A percentile compares a stretch with the other conserved stretches of the same genome.
Evolutionary conservation across 73 alveolate species (phyloP).

Genomic region (Paramecium pentaurelia): DNA sequence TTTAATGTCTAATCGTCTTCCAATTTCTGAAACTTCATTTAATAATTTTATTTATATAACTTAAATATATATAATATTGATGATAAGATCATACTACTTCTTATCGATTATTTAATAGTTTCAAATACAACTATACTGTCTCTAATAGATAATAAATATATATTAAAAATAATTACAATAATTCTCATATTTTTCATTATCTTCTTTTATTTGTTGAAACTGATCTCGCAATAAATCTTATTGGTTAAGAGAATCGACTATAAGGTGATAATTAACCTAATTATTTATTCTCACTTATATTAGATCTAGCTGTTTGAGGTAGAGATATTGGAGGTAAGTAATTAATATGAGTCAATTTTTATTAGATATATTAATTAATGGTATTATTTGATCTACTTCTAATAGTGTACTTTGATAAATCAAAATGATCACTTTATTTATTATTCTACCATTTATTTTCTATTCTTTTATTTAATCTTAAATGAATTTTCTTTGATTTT

Average conservation of each 20-base stretch:
- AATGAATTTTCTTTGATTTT: background rate
- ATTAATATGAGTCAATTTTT: background rate
- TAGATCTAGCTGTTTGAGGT: background rate
- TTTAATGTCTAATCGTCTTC: conserved; percentile 16
- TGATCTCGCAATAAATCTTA: background rate
- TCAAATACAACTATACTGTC: background rate
- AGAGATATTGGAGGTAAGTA: background rate
- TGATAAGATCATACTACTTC: background rate
- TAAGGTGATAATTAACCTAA: background rate
- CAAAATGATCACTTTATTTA: background rate
- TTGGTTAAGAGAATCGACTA: background rate
- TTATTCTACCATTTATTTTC: background rate
- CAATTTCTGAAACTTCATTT: background rate
- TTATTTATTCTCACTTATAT: background rate
- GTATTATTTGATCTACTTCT: conserved; percentile 14
- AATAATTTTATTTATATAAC: background rate
- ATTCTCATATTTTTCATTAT: background rate
- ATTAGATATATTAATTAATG: background rate
- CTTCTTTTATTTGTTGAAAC: background rate
- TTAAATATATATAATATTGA: background rate
- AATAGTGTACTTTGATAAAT: background rate
- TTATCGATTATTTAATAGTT: no score
- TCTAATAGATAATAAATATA: background rate
- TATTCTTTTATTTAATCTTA: background rate
- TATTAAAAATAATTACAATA: background rate